Conservation (phyloP, 208 protist species). For the Leptomonas pyrrhocoris region DNA sequence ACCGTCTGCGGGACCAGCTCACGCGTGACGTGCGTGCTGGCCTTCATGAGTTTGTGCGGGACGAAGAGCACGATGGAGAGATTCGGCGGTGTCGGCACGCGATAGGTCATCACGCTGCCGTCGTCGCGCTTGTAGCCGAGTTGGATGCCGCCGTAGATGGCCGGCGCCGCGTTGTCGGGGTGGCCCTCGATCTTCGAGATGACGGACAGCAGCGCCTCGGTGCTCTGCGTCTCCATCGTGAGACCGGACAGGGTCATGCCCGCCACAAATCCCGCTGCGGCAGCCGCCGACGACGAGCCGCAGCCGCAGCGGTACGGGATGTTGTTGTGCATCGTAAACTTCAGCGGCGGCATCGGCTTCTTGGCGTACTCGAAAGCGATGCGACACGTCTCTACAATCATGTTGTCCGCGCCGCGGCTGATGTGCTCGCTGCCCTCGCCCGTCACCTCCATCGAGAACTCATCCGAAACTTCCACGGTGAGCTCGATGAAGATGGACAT, state of each 20-base stretch:
- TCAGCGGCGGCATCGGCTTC: constrained; percentile 78
- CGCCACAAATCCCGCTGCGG: constrained; percentile 90
- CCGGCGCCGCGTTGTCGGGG: constrained; percentile 92
- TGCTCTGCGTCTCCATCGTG: constrained; percentile 68
- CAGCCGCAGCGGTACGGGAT: constrained; percentile 92
- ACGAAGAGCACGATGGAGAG: constrained; percentile 91
- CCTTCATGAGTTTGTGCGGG: constrained; percentile 86
- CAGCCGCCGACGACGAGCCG: constrained; percentile 88
- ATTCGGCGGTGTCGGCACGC: constrained; percentile 74
- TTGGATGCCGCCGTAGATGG: constrained; percentile 94
- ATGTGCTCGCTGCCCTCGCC: constrained; percentile 86
- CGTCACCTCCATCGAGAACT: constrained; percentile 73
- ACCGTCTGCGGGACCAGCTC: constrained; percentile 73
- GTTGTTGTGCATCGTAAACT: constrained; percentile 86
- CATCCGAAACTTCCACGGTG: constrained; percentile 76
- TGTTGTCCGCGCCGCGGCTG: constrained; percentile 71
- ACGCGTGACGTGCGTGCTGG: constrained; percentile 86
- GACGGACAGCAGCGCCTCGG: constrained; percentile 81
- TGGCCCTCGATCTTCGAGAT: constrained; percentile 91
- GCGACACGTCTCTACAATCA: constrained; percentile 79
- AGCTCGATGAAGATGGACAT: constrained; percentile 93
- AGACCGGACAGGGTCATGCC: constrained; percentile 87
- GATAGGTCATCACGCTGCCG: constrained; percentile 63
- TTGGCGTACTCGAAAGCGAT: constrained; percentile 82
- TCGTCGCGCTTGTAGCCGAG: constrained; percentile 70